Conservation (phyloP, 306 rosid species). For the Trifolium dubium region DNA sequence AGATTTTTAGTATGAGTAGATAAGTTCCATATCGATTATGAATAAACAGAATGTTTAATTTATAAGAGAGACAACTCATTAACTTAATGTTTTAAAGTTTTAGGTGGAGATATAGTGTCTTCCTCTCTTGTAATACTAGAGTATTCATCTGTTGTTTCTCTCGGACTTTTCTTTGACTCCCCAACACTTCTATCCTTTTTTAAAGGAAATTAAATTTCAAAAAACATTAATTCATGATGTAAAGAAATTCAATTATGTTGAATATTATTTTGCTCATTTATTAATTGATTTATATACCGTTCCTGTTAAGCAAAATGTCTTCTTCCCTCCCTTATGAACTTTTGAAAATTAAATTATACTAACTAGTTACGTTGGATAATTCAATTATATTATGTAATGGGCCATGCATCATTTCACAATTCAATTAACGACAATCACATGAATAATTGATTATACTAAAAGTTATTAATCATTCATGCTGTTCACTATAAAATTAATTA, state of each 20-base stretch:
- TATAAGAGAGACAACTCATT: no score
- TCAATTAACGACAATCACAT: constrained; percentile 17
- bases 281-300: neutral
- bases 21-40: no score
- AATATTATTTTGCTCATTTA: neutral
- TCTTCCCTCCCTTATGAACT: neutral
- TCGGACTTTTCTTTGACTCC: no score
- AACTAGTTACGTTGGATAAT: no score
- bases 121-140: no score
- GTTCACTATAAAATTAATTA: constrained; percentile 17
- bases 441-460: constrained; percentile 35
- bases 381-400: neutral
- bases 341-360: no score
- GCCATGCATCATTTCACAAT: constrained; percentile 22
- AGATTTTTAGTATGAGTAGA: no score
- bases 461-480: constrained; percentile 34
- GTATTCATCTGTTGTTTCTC: no score
- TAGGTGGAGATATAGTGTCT: no score
- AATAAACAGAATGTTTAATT: no score
- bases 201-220: neutral
- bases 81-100: no score
- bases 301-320: neutral
- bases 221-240: neutral
- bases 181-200: no score
- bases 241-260: neutral